A percentile compares a stretch with the other conserved stretches of the same genome.
Conservation (phyloP, 768 basidiomycete species). For the Boletus tylopilopsis region DNA sequence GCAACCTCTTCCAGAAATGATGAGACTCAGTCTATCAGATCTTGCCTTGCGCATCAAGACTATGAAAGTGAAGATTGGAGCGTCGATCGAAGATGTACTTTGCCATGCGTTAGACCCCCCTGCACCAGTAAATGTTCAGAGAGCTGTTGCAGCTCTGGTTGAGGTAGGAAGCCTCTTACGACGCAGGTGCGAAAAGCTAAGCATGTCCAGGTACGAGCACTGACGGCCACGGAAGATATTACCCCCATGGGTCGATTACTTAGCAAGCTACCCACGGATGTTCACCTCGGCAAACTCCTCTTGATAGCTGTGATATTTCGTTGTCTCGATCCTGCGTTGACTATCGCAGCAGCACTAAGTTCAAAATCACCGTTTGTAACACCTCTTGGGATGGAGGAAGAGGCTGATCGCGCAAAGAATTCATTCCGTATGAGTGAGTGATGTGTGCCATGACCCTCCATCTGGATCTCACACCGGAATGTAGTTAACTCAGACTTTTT, state of each 20-base stretch:
- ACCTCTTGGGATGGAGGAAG: constrained; percentile 82
- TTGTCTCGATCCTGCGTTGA: constrained; percentile 94
- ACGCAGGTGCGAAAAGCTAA: neutral
- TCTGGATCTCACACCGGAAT: neutral
- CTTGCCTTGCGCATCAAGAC: constrained; percentile 91
- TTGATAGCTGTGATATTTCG: constrained; percentile 79
- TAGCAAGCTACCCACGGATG: constrained; percentile 91
- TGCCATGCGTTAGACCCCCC: constrained; percentile 90
- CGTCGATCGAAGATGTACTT: constrained; percentile 87
- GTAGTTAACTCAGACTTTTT: constrained; percentile 93
- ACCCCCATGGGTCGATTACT: constrained; percentile 90
- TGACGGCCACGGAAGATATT: constrained; percentile 85
- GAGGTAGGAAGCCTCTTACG: constrained; percentile 49
- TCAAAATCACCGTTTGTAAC: constrained; percentile 91
- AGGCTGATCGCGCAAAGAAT: constrained; percentile 80
- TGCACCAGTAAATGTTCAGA: constrained; percentile 76
- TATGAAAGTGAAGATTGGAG: constrained; percentile 82
- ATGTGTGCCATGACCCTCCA: neutral
- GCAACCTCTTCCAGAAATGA: constrained; percentile 92
- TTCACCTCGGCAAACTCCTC: constrained; percentile 92
- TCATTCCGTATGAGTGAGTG: constrained; percentile 70
- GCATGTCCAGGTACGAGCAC: constrained; percentile 64
- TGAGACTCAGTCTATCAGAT: constrained; percentile 88
- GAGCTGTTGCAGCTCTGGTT: constrained; percentile 86
- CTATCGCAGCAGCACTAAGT: constrained; percentile 89